Evolutionary conservation across 306 rosid species (phyloP).

Genomic region (Oxytropis ochrocephala): DNA sequence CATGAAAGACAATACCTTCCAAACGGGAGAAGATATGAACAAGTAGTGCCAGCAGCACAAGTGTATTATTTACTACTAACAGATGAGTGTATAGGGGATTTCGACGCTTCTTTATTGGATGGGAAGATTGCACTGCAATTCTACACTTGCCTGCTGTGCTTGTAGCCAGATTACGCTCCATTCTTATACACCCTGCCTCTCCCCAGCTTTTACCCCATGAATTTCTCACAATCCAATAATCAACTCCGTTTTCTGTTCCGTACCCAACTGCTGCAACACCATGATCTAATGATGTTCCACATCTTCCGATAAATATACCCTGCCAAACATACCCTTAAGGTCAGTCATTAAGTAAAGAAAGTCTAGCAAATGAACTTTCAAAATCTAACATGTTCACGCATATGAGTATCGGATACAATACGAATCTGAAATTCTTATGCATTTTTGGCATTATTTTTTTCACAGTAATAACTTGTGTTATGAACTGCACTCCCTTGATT

Average conservation of each 20-base stretch:
- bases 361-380: neutral
- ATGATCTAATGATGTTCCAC: conserved; percentile 76
- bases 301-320: conserved; percentile 74
- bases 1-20: conserved; percentile 44
- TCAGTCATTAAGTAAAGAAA: neutral
- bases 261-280: conserved; percentile 79
- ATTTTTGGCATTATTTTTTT: no score
- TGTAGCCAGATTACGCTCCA: conserved; percentile 62
- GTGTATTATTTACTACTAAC: conserved; percentile 47
- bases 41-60: conserved; percentile 52
- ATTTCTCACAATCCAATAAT: conserved; percentile 77
- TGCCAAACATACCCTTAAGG: no score
- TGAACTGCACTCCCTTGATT: no score
- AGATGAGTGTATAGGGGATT: conserved; percentile 60
- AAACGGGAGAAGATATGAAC: conserved; percentile 51
- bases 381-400: no score
- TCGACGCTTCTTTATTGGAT: conserved; percentile 61
- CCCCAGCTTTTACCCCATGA: conserved; percentile 91
- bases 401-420: no score
- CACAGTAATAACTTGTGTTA: no score
- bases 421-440: no score
- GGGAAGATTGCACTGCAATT: conserved; percentile 64
- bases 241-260: conserved; percentile 62
- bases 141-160: conserved; percentile 51
- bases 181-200: conserved; percentile 61